These are phyloP conservation scores for Dryas integrifolia DNA, from an alignment of 331 rosid genomes.

Conservation along the genomic window DNA sequence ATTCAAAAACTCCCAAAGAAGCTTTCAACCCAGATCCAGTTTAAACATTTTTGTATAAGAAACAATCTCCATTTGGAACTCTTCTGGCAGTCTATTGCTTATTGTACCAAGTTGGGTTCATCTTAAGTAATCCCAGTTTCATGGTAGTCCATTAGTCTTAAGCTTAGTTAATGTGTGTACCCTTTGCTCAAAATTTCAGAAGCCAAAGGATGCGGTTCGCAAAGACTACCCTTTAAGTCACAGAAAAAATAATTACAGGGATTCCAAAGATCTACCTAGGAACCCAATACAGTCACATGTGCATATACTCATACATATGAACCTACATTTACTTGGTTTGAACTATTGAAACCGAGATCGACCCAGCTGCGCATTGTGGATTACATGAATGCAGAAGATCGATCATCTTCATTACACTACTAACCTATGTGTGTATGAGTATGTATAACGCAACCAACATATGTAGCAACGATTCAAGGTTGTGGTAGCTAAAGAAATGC, in stretches of 20 bases:
- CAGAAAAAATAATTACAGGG: neutral
- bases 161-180: neutral
- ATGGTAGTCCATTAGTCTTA: neutral
- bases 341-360: slow-evolving; percentile 26
- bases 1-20: neutral
- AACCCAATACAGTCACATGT: neutral
- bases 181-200: slow-evolving; percentile 13
- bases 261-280: slow-evolving; percentile 9
- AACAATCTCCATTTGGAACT: neutral
- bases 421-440: neutral
- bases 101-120: neutral
- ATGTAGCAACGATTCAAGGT: slow-evolving; percentile 13
- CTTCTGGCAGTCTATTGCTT: neutral
- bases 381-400: slow-evolving; percentile 31
- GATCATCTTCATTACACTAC: slow-evolving; percentile 24
- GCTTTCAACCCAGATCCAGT: neutral
- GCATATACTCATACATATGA: neutral
- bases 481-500: neutral
- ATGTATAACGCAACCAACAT: neutral
- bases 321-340: slow-evolving; percentile 12
- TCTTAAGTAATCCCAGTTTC: slow-evolving; percentile 8
- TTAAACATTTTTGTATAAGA: neutral
- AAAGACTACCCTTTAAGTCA: neutral
- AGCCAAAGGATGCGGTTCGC: neutral
- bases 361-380: slow-evolving; percentile 32